Conservation (phyloP, 2,329 filamentous ascomycete species). For the Diplodia sapinea region DNA sequence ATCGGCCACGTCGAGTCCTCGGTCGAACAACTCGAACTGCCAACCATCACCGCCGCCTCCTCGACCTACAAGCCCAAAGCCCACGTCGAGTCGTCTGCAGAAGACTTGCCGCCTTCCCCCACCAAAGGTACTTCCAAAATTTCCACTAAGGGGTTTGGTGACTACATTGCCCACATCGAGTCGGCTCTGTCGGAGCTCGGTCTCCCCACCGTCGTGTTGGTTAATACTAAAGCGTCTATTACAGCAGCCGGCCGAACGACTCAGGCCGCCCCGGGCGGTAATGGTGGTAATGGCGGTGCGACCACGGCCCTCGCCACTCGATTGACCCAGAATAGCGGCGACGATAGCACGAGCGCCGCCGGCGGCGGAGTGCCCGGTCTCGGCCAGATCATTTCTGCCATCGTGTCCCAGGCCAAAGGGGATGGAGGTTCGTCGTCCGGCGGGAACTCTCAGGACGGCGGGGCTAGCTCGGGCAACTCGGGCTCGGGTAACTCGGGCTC, state of each 20-base stretch:
- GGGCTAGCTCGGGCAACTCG: slow-evolving; percentile 7
- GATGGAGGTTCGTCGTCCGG: slow-evolving; percentile 20
- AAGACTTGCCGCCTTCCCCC: background rate
- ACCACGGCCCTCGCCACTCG: background rate
- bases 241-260: slow-evolving; percentile 7
- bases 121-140: slow-evolving; percentile 20
- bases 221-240: slow-evolving; percentile 10
- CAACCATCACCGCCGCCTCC: slow-evolving; percentile 26
- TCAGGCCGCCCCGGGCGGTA: background rate
- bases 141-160: background rate
- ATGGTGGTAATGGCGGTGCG: background rate
- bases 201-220: slow-evolving; percentile 4
- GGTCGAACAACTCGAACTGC: slow-evolving; percentile 34
- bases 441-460: slow-evolving; percentile 17
- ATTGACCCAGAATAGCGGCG: background rate
- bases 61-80: slow-evolving; percentile 34
- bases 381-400: slow-evolving; percentile 10
- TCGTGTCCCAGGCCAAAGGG: slow-evolving; percentile 21
- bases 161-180: slow-evolving; percentile 40
- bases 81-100: slow-evolving; percentile 31
- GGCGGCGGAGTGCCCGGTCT: slow-evolving; percentile 2
- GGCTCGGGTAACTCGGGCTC: background rate
- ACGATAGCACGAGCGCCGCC: background rate
- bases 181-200: slow-evolving; percentile 34
- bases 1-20: slow-evolving; percentile 38